Base-by-base conservation (phyloP, 1,284 basidiomycete genomes). In the Porogramme epimiltina region DNA sequence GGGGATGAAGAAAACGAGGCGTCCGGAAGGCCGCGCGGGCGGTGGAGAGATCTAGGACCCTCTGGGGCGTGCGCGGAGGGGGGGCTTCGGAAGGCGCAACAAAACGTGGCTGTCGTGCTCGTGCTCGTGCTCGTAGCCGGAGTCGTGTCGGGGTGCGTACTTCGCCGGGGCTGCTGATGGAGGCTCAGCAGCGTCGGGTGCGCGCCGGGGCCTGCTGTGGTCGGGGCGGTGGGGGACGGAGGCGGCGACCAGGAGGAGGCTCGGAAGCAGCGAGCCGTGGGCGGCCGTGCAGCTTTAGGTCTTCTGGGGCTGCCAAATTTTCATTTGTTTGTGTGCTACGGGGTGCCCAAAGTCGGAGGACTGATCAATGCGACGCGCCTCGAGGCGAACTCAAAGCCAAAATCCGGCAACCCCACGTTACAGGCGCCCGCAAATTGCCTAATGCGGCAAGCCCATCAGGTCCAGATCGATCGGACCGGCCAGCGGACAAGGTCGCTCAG, bases 1-100 rank as follows among this genome's bases (percentile, higher is more conserved):
- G 54, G 49, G 51, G 47, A 62, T 60, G 61, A 59, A 63, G 56
- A 55, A 56, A 65, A 63, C 62, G 66, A 64, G 66, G 64, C 57
- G 42, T 42, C 23, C 47, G 58, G 51, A 24, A 52, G 56, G 50
- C 50, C 47, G 54, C 51, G 54, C 47, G 49, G 55, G 42, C 49
- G 55, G 52, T 49, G 44, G 36, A 45, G 8, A 8, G 13, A 31
- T 31, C 28, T 31, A 31, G 28, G 8, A 16, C n/a, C 34, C 13
- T 37, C 9, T 8, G n/a, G 6, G 34, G n/a, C 5, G 34, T 10
- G 34, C 16, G 34, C 13, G 34, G 9, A 16, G 5, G 34, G 34
- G 9, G 9, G 34, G 6, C 13, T 16, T 39, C 33, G 42, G 31
- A 36, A 39, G 41, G 52, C 43, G 44, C 34, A 39, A 33, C 9